Base-by-base conservation (phyloP, 2,329 filamentous ascomycete genomes). In the Paraphaeosphaeria sporulosa region DNA sequence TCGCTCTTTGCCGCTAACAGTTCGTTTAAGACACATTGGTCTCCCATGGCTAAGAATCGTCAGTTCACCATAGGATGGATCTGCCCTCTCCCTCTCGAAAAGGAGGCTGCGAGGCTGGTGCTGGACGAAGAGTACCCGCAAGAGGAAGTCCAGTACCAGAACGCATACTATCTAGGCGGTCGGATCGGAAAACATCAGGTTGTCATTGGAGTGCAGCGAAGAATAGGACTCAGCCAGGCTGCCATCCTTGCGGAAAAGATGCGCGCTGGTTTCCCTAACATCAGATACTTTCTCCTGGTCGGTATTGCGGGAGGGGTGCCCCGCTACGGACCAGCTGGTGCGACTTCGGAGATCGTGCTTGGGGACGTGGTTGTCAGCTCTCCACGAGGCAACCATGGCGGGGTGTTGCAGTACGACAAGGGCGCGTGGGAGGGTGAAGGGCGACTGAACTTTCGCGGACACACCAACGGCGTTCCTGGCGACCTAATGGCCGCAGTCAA, bases 261-360 rank as follows among this genome's bases (percentile, higher is more conserved):
- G 47, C 55, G 47, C 5, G 47, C 47, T 46, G 15, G 47, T 4
- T 58, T 58, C 44, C 38, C 46, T 7, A 59, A 61, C 17, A 65
- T 65, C 34, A 48, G 56, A 34, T 59, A 49, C 34, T 53, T 59
- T 47, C 34, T 65, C 2, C 19, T 59, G 1, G 67, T 71, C 19
- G 63, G 67, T n/a, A 71, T 69, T 43, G 64, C 50, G 59, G 63
- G 67, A n/a, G 67, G 68, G 4, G 64, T 65, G 3, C 67, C 63
- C 23, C n/a, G n/a, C n/a, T n/a, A n/a, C n/a, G n/a, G n/a, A n/a
- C n/a, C n/a, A n/a, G n/a, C n/a, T n/a, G 57, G 66, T 51, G 62
- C 58, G 43, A 55, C 3, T 7, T 55, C 53, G 2, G 55, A 65
- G 51, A 67, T 71, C 17, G 58, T 64, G n/a, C 60, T 71, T 15